Evolutionary conservation across 2,329 filamentous ascomycete genomes (phyloP), one percentile per base, ranked within the genome.

Genomic region (Fusarium abutilonis): DNA sequence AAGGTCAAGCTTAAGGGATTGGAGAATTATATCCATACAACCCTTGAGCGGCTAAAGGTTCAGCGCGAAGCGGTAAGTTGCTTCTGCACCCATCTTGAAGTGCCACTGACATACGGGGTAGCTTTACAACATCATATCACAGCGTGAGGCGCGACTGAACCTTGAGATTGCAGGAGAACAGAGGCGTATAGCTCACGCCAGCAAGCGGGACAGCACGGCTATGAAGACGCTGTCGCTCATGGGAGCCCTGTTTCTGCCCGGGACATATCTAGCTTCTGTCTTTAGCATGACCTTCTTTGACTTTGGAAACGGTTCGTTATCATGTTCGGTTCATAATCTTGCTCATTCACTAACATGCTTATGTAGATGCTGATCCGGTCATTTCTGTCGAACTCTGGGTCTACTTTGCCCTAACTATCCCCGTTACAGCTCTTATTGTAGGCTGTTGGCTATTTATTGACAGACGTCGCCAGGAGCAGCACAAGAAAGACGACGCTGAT

Each of bases 281-380:
- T 89, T 89, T 66, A 83, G 82, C 76, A 89, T 88, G 85, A 85
- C 84, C 0, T 89, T 89, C 71, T 89, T 89, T 76, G 82, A 88
- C 73, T 88, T 87, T 64, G 81, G 81, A 62, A 74, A 77, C 35
- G 75, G 80, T 79, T 70, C 60, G 73, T 42, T 17, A 35, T 29
- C 10, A 23, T 6, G 11, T 8, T 13, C 5, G 11, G 10, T 11
- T 40, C 19, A 3, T 8, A 7, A 13, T 15, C 7, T 34, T 10
- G 11, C 19, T 7, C 15, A 29, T 9, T 13, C 34, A 6, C 52
- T 66, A 46, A 67, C 46, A 17, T 31, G 9, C 10, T 1, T 10
- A 14, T 17, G 8, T 19, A 70, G 76, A 72, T 46, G 72, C 74
- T 5, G 71, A 75, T 15, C 75, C 78, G 5, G 72, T 77, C 43